Conservation (phyloP, 164 flowering plant species). For the Pachysandra terminalis region DNA sequence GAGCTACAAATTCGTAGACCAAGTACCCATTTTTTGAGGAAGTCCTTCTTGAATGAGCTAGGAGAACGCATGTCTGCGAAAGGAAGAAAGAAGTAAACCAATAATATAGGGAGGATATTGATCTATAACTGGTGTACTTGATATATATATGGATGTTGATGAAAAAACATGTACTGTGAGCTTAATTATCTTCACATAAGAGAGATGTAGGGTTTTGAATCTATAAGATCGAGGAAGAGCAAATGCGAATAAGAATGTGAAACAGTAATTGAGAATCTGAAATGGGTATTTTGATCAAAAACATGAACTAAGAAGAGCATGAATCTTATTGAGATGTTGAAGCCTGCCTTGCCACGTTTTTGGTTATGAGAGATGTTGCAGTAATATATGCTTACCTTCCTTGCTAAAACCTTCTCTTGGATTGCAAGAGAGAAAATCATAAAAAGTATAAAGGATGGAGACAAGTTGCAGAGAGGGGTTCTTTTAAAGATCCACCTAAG, state of each 20-base stretch:
- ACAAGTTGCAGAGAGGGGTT: slow-evolving; percentile 8
- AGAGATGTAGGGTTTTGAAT: background rate
- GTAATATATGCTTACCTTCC: background rate
- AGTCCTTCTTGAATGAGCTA: slow-evolving; percentile 39
- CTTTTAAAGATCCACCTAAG: slow-evolving; percentile 11
- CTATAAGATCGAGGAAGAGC: background rate
- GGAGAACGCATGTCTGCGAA: slow-evolving; percentile 33
- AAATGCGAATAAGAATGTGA: background rate
- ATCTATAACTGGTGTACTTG: background rate
- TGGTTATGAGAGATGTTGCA: background rate
- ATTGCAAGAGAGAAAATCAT: background rate
- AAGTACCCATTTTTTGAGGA: slow-evolving; percentile 53
- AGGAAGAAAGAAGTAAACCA: background rate
- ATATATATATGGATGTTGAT: background rate
- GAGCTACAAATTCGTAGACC: slow-evolving; percentile 33
- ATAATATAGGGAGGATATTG: background rate
- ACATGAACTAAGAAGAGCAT: background rate
- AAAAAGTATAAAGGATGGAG: background rate
- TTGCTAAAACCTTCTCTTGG: background rate
- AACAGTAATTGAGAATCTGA: background rate
- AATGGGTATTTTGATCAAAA: slow-evolving; percentile 6
- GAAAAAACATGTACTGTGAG: background rate
- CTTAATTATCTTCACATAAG: background rate
- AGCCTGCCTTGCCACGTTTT: background rate
- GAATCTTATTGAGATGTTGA: slow-evolving; percentile 1